Base-by-base conservation (phyloP, 2,329 filamentous ascomycete genomes). In the Dissoconium aciculare region DNA sequence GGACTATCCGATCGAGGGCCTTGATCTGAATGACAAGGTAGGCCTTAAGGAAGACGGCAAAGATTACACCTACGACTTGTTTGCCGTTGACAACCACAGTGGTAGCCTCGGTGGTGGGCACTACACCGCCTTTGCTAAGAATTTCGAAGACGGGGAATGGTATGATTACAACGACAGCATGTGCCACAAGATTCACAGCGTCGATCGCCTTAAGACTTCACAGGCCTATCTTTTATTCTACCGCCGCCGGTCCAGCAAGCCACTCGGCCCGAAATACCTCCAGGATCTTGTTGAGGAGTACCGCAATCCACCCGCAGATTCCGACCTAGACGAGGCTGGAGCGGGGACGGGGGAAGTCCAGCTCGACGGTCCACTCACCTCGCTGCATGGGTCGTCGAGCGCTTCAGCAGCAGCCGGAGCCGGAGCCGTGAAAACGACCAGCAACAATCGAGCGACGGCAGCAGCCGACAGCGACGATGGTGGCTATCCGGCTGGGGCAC, bases 181-280 rank as follows among this genome's bases (percentile, higher is more conserved):
- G 13, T 41, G 36, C 26, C 37, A 30, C 23, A 45, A 44, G 33
- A 34, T 47, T 15, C 29, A 39, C 27, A 36, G 38, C n/a, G 33
- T 35, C 11, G 28, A 31, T 27, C 35, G 34, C 6, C 19, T 44
- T 5, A 41, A 44, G 4, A 79, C 81, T 4, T 59, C 70, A 11
- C 76, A 79, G 12, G 89, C 89, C 0, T 98, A 98, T 56, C 68
- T 98, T 8, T 66, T 98, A 17, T 98, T 98, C 64, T 98, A 98
- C 59, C 81, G 89, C 24, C 79, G 89, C 34, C 78, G 83, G 40
- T 82, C 83, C 4, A 65, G 69, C 5, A 58, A 57, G 38, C 79
- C 83, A 39, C 71, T 98, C 42, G 89, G 89, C 34, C 85, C 85
- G 15, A 67, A 75, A 26, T 69, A 69, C 30, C 75, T 94, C 37